Base-by-base conservation (phyloP, 2,329 filamentous ascomycete genomes). In the Cyphellophora attinorum region DNA sequence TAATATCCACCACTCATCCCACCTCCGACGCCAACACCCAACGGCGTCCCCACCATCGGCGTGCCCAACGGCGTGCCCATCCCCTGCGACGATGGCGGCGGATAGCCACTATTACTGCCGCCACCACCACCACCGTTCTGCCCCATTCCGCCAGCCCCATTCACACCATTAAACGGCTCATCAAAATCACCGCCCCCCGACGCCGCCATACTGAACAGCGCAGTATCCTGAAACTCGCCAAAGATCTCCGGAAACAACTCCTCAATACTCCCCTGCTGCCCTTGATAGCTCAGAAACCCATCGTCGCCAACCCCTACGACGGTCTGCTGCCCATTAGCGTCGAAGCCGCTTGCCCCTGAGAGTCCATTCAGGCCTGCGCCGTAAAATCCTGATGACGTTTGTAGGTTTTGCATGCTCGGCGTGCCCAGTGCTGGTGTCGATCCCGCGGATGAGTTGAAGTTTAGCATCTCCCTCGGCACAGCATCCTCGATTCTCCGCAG, bases 401-500 rank as follows among this genome's bases (percentile, higher is more conserved):
- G 31, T 11, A 37, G 35, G 19, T 33, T 39, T 10, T 28, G 31
- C 15, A 40, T 30, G 21, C 35, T 10, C 6, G 28, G 39, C 36
- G 42, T 29, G 21, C 21, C 21, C 8, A 8, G 8, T n/a, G n/a
- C n/a, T n/a, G n/a, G n/a, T n/a, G n/a, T n/a, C n/a, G n/a, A n/a
- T n/a, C n/a, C n/a, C n/a, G n/a, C n/a, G n/a, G n/a, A n/a, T 11
- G 30, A 19, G 13, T 31, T 23, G 14, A 28, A 12, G 1, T 29
- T 30, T 13, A 39, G 10, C 6, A 27, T 31, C 14, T 34, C 37
- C 19, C 35, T 28, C 11, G 40, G 41, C 17, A 48, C 16, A n/a
- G 40, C 34, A 18, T 48, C 46, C 31, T 48, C 46, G 37, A 48
- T 42, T 1, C 39, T 31, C 18, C 41, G 59, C 43, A 65, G 52